A percentile compares a stretch with the other conserved stretches of the same genome.
Conservation (phyloP, 345 rosid genomes). For the Hibiscus mutabilis region DNA sequence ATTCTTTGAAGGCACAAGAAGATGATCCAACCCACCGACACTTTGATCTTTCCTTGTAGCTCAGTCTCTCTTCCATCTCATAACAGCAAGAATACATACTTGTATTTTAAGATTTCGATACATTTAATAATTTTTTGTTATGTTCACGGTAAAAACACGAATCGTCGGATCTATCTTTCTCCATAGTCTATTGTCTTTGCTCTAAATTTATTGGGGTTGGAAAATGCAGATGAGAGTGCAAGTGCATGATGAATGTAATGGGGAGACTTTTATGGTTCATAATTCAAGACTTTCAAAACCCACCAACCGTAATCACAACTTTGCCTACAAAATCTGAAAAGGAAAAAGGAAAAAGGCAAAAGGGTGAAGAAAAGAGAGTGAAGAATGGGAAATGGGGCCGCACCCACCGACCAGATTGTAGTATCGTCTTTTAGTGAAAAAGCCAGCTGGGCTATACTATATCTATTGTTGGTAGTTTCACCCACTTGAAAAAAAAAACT, state of each 20-base stretch:
- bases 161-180: neutral
- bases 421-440: conserved; percentile 10
- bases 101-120: neutral
- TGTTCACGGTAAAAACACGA: neutral
- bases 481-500: too few relatives aligned
- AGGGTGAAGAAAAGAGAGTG: neutral
- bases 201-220: conserved; percentile 17
- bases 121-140: neutral
- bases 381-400: neutral
- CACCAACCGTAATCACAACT: neutral
- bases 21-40: conserved; percentile 19
- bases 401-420: conserved; percentile 12
- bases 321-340: conserved; percentile 13
- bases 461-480: too few relatives aligned
- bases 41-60: neutral
- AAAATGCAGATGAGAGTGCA: neutral
- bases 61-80: neutral
- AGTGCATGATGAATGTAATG: neutral
- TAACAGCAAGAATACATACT: neutral
- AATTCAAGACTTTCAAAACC: neutral
- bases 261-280: neutral
- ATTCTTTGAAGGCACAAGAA: conserved; percentile 27
- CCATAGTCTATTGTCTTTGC: neutral
- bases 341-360: neutral
- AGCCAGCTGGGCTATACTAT: too few relatives aligned